Conservation (phyloP, 805 yeast genomes). For the Metschnikowia lunata region DNA sequence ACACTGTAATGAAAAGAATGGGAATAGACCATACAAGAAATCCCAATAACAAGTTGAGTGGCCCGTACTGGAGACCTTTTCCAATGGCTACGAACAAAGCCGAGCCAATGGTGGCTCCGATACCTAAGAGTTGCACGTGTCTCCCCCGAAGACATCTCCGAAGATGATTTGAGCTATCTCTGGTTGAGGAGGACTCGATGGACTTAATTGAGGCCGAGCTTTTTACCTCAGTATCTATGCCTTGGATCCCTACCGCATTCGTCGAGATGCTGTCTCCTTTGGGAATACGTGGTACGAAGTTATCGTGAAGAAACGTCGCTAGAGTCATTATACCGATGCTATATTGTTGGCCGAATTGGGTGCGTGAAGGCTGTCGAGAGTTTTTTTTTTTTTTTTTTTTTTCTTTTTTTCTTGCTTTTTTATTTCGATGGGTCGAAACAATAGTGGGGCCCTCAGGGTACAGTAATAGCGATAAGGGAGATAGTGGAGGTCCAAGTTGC, state of each 20-base stretch:
- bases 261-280: neutral
- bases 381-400: too few relatives aligned
- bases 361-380: neutral
- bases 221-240: constrained; percentile 1
- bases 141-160: constrained; percentile 54
- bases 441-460: neutral
- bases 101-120: constrained; percentile 81
- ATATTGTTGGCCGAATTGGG: neutral
- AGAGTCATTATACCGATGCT: constrained; percentile 1
- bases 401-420: too few relatives aligned
- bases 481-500: too few relatives aligned
- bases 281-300: constrained; percentile 17
- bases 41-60: constrained; percentile 61
- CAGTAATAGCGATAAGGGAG: neutral
- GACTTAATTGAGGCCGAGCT: constrained; percentile 9
- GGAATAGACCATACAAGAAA: constrained; percentile 69
- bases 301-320: constrained; percentile 10
- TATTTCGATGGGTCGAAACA: neutral
- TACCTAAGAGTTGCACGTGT: constrained; percentile 74
- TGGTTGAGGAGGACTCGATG: constrained; percentile 9
- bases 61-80: constrained; percentile 57
- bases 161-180: constrained; percentile 13
- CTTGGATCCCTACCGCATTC: neutral
- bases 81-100: constrained; percentile 76
- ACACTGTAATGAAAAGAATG: constrained; percentile 59